Conservation (phyloP, 768 basidiomycete genomes). For the Cantharellus anzutake region DNA sequence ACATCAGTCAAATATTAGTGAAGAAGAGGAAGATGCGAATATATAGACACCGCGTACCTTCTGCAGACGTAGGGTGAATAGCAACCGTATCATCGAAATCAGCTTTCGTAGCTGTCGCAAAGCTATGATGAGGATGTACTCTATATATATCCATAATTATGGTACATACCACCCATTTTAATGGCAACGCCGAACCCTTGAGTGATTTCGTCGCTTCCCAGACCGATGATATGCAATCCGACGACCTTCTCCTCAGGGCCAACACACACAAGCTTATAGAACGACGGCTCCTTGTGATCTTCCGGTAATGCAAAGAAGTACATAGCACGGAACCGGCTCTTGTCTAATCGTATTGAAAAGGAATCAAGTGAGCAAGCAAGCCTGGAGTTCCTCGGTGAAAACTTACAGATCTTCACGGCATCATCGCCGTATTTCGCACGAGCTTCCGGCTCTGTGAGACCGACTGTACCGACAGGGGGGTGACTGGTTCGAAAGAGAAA, state of each 20-base stretch:
- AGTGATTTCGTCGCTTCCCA: constrained; percentile 82
- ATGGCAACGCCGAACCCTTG: constrained; percentile 96
- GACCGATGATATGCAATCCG: constrained; percentile 85
- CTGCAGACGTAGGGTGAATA: constrained; percentile 68
- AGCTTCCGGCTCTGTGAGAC: constrained; percentile 85
- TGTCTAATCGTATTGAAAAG: constrained; percentile 28
- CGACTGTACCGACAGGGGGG: constrained; percentile 89
- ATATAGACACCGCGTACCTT: neutral
- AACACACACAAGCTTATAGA: constrained; percentile 77
- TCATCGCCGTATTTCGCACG: constrained; percentile 65
- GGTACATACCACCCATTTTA: constrained; percentile 64
- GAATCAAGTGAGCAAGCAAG: neutral
- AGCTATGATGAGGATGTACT: neutral
- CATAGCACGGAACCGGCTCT: constrained; percentile 60
- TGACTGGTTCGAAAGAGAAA: constrained; percentile 31
- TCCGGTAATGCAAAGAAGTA: constrained; percentile 86
- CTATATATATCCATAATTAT: constrained; percentile 11
- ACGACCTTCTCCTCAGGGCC: constrained; percentile 89
- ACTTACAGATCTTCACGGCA: constrained; percentile 77
- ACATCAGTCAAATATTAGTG: no score
- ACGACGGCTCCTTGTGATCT: constrained; percentile 83
- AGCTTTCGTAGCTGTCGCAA: constrained; percentile 32
- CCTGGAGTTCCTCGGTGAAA: constrained; percentile 1
- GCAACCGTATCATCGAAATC: constrained; percentile 81
- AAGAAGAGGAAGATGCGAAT: no score